Percentiles rank a stretch among this genome's conserved stretches.
phyloP scores from a whole-genome alignment of 2,329 filamentous ascomycete genomes.

The Trichophyton simii region DNA sequence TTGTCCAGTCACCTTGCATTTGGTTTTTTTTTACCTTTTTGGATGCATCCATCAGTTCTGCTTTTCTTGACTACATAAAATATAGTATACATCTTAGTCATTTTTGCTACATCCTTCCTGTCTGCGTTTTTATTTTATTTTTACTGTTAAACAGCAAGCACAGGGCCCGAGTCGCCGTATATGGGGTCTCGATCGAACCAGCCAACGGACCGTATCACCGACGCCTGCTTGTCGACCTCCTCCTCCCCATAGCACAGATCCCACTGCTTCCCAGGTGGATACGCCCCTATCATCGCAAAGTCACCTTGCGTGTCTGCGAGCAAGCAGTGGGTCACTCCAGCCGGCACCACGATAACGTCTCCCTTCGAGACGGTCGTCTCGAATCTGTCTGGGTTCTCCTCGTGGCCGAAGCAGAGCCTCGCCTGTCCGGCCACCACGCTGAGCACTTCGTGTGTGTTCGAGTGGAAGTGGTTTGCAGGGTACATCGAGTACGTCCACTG shows the following conservation, averaged over 20 bases:
- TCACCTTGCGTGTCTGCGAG: slow-evolving; percentile 42
- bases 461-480: slow-evolving; percentile 53
- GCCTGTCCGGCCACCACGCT: slow-evolving; percentile 48
- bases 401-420: slow-evolving; percentile 53
- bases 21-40: background rate
- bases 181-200: slow-evolving; percentile 53
- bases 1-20: background rate
- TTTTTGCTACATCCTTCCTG: background rate
- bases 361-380: slow-evolving; percentile 45
- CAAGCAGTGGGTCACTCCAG: slow-evolving; percentile 52
- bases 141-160: background rate
- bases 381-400: slow-evolving; percentile 45
- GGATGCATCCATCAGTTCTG: background rate
- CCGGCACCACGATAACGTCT: slow-evolving; percentile 53
- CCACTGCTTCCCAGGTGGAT: slow-evolving; percentile 47
- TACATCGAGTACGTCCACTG: slow-evolving; percentile 63
- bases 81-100: background rate
- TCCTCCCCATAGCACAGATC: slow-evolving; percentile 59
- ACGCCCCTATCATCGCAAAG: slow-evolving; percentile 57
- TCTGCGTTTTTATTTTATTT: too few relatives aligned
- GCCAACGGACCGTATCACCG: slow-evolving; percentile 36
- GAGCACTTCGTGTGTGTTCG: slow-evolving; percentile 54
- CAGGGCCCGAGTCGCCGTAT: slow-evolving; percentile 44
- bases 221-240: slow-evolving; percentile 40
- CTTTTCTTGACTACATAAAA: slow-evolving; percentile 1